phyloP scores from a whole-genome alignment of 176 grass and related monocot genomes.

The Pontederia paniculata region DNA sequence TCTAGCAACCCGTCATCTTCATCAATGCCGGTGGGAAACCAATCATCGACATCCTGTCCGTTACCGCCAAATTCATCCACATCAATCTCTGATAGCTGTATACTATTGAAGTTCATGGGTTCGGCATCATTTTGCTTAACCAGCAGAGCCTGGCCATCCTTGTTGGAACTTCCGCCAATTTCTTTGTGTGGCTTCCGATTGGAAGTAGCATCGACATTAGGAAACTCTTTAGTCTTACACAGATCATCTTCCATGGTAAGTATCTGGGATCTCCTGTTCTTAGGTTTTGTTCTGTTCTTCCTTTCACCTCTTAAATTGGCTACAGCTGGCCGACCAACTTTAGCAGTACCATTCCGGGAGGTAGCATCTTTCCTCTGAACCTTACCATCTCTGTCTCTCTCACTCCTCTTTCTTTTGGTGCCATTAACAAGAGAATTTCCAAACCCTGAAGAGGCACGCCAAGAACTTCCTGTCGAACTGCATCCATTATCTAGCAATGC shows the following conservation, averaged over 20 bases:
- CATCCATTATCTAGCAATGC: constrained; percentile 68
- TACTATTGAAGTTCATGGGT: constrained; percentile 32
- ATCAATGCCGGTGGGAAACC: constrained; percentile 41
- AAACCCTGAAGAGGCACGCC: constrained; percentile 27
- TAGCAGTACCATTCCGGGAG: constrained; percentile 4
- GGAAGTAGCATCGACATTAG: constrained; percentile 22
- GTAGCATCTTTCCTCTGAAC: constrained; percentile 30
- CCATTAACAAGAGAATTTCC: constrained; percentile 49
- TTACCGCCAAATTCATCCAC: constrained; percentile 32
- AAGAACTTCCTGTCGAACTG: constrained; percentile 51
- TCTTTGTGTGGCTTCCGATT: background rate
- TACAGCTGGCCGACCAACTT: constrained; percentile 38
- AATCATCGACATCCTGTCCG: constrained; percentile 21
- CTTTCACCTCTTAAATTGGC: constrained; percentile 53
- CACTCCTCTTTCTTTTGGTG: constrained; percentile 80
- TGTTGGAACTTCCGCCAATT: constrained; percentile 19
- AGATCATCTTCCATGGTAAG: constrained; percentile 33
- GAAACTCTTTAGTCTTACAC: constrained; percentile 19
- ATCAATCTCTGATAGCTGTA: constrained; percentile 60
- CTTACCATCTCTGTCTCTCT: constrained; percentile 68
- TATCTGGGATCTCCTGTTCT: constrained; percentile 49
- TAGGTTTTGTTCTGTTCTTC: constrained; percentile 83
- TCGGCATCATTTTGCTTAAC: constrained; percentile 24
- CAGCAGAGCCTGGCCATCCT: constrained; percentile 26
- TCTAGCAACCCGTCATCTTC: constrained; percentile 53